Conservation (phyloP, 1,284 basidiomycete species). For the Ustilago bromivora region DNA sequence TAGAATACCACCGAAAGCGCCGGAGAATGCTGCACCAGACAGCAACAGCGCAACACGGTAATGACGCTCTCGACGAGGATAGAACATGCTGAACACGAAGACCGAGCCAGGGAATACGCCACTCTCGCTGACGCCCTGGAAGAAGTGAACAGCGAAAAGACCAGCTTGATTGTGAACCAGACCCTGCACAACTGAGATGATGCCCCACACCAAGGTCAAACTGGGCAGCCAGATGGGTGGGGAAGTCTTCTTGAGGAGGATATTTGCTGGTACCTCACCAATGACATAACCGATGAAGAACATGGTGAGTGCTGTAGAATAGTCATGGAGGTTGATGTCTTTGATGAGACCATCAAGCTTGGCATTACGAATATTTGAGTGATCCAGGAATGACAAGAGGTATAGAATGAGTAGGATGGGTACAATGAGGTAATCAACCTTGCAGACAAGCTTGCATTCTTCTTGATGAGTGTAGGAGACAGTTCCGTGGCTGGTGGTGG, state of each 20-base stretch:
- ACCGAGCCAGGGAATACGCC: conserved; percentile 75
- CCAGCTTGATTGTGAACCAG: conserved; percentile 74
- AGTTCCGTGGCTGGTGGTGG: conserved; percentile 17
- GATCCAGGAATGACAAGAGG: conserved; percentile 53
- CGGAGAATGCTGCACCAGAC: conserved; percentile 46
- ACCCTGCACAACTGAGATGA: conserved; percentile 76
- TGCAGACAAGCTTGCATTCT: conserved; percentile 52
- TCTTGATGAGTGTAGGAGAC: conserved; percentile 53
- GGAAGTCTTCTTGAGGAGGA: conserved; percentile 74
- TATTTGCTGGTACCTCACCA: conserved; percentile 55
- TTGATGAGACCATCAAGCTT: conserved; percentile 53
- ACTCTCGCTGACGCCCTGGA: conserved; percentile 68
- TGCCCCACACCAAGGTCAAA: conserved; percentile 75
- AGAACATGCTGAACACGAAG: conserved; percentile 77
- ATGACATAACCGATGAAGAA: conserved; percentile 61
- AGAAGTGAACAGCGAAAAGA: conserved; percentile 75
- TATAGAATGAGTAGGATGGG: conserved; percentile 57
- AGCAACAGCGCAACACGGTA: conserved; percentile 76
- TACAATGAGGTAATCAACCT: conserved; percentile 56
- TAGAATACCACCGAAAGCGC: conserved; percentile 70
- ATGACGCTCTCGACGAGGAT: conserved; percentile 75
- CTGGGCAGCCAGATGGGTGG: conserved; percentile 76
- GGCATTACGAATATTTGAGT: conserved; percentile 58
- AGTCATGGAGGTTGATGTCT: conserved; percentile 53
- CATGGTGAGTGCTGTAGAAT: conserved; percentile 44